Evolutionary conservation across 129 eudicot species (phyloP).

Genomic region (Chrysanthemum seticuspe): DNA sequence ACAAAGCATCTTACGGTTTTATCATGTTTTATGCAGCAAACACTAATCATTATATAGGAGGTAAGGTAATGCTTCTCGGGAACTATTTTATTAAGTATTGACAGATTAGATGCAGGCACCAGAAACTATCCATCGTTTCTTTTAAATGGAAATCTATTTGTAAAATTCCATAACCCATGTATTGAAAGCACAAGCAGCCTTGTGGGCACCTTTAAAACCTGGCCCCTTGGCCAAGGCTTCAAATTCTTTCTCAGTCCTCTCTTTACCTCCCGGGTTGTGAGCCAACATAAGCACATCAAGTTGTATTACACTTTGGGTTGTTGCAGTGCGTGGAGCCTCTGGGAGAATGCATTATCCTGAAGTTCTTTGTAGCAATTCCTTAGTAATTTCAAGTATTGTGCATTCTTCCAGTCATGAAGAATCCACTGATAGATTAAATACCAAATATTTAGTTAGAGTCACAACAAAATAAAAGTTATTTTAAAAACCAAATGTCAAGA

Average conservation of each 20-base stretch:
- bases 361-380: slow-evolving; percentile 61
- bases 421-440: slow-evolving; percentile 47
- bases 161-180: slow-evolving; percentile 65
- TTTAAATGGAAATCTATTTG: slow-evolving; percentile 26
- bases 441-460: background rate
- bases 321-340: slow-evolving; percentile 46
- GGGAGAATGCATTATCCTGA: slow-evolving; percentile 64
- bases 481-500: background rate
- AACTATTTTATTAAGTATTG: background rate
- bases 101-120: background rate
- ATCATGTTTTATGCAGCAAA: background rate
- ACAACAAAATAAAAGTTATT: too few relatives aligned
- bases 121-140: background rate
- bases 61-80: background rate
- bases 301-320: slow-evolving; percentile 51
- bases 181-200: slow-evolving; percentile 53
- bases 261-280: slow-evolving; percentile 74
- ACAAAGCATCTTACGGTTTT: background rate
- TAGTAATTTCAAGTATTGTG: slow-evolving; percentile 56
- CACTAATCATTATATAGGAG: background rate
- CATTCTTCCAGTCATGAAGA: slow-evolving; percentile 82
- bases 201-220: slow-evolving; percentile 49
- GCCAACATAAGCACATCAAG: slow-evolving; percentile 76
- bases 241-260: slow-evolving; percentile 72
- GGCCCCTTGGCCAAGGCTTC: slow-evolving; percentile 59